Conservation (phyloP, 2,329 filamentous ascomycete species). For the Microdochium bolleyi region DNA sequence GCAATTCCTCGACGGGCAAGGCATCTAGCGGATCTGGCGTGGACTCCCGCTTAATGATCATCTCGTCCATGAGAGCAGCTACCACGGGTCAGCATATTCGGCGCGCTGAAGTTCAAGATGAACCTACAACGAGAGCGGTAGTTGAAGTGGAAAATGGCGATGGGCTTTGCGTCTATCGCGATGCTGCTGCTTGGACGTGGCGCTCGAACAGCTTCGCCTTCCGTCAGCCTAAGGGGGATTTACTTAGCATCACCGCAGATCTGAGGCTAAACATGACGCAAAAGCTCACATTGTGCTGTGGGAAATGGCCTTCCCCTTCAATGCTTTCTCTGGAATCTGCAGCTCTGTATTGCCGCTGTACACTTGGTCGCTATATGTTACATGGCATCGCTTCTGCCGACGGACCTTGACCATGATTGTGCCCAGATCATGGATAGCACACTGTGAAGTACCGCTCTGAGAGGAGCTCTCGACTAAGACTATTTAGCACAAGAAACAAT, state of each 20-base stretch:
- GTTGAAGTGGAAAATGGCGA: constrained; percentile 19
- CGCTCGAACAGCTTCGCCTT: background rate
- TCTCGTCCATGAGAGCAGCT: constrained; percentile 21
- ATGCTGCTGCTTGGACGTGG: background rate
- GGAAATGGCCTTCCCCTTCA: background rate
- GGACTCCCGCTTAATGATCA: constrained; percentile 18
- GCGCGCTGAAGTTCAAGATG: background rate
- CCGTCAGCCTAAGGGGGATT: background rate
- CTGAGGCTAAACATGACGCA: background rate
- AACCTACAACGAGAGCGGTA: constrained; percentile 21
- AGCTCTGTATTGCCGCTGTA: background rate
- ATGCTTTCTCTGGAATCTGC: background rate
- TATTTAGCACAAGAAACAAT: background rate
- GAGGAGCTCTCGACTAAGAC: constrained; percentile 6
- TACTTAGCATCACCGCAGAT: background rate
- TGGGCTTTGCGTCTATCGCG: constrained; percentile 9
- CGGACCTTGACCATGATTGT: constrained; percentile 14
- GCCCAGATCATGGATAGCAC: constrained; percentile 15
- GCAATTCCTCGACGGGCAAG: constrained; percentile 15
- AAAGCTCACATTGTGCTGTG: background rate
- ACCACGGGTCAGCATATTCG: background rate
- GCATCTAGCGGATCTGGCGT: constrained; percentile 7
- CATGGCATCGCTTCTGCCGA: constrained; percentile 3
- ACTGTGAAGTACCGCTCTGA: background rate
- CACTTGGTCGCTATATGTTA: background rate